Conservation (phyloP, 2,329 filamentous ascomycete species). For the Didymosphaeria variabile region DNA sequence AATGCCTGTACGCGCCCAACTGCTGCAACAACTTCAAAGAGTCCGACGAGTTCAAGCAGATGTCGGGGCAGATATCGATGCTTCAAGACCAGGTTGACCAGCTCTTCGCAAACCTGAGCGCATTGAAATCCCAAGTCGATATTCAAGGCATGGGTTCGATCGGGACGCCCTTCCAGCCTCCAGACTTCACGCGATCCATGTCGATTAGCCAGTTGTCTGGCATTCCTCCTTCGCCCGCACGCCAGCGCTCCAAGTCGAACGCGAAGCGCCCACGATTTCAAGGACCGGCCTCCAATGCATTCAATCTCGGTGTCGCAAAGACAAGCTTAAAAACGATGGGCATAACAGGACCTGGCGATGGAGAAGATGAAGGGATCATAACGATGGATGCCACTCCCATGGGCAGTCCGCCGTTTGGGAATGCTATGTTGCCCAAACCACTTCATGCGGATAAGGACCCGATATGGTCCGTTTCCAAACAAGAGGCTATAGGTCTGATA, state of each 20-base stretch:
- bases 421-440: slow-evolving; percentile 23
- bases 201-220: slow-evolving; percentile 46
- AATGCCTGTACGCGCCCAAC: slow-evolving; percentile 72
- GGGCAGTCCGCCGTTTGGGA: slow-evolving; percentile 51
- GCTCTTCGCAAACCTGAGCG: slow-evolving; percentile 76
- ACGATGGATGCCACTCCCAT: slow-evolving; percentile 64
- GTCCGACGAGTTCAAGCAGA: slow-evolving; percentile 86
- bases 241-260: slow-evolving; percentile 45
- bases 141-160: slow-evolving; percentile 41
- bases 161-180: slow-evolving; percentile 40
- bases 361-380: slow-evolving; percentile 66
- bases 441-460: slow-evolving; percentile 71
- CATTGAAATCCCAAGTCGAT: slow-evolving; percentile 65
- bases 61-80: slow-evolving; percentile 75
- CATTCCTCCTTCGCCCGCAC: slow-evolving; percentile 47
- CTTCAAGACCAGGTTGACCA: slow-evolving; percentile 86
- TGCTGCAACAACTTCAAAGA: slow-evolving; percentile 88
- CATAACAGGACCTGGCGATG: slow-evolving; percentile 72
- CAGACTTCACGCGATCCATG: slow-evolving; percentile 49
- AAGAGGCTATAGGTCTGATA: slow-evolving; percentile 82
- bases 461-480: slow-evolving; percentile 78
- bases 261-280: slow-evolving; percentile 73
- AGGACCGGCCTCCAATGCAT: slow-evolving; percentile 85
- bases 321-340: slow-evolving; percentile 90
- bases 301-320: slow-evolving; percentile 86